Percentiles rank a stretch among this genome's conserved stretches.
phyloP scores from a whole-genome alignment of 129 eudicot species.

The Mikania micrantha region DNA sequence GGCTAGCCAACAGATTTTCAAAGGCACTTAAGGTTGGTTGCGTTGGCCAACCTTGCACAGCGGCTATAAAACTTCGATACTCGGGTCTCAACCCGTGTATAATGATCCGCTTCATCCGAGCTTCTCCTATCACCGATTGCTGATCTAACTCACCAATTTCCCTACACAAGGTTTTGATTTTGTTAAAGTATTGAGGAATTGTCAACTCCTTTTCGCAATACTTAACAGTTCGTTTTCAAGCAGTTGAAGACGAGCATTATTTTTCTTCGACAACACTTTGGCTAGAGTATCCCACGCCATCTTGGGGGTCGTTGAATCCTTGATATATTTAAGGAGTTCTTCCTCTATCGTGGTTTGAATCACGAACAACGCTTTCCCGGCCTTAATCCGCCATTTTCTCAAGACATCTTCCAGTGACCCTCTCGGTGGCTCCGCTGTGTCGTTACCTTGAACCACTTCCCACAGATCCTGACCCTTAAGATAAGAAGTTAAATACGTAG shows the following conservation, averaged over 20 bases:
- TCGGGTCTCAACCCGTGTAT: neutral
- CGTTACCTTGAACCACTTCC: neutral
- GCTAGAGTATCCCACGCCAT: neutral
- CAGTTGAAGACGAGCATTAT: no score
- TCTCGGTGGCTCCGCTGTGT: neutral
- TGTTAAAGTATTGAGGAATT: neutral
- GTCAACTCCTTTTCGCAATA: neutral
- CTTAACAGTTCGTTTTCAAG: no score
- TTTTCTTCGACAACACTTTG: no score
- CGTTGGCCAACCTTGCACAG: neutral
- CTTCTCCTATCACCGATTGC: neutral
- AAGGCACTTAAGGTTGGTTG: neutral
- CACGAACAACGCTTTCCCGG: neutral
- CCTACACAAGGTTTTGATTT: neutral
- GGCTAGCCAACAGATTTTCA: neutral
- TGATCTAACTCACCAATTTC: constrained; percentile 1
- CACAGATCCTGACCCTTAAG: neutral
- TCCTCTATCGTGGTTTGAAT: neutral
- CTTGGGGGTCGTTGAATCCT: neutral
- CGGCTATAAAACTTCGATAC: neutral
- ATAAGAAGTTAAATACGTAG: neutral
- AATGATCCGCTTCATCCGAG: neutral
- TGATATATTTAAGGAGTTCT: neutral
- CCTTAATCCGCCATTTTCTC: neutral
- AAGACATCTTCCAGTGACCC: neutral